These are phyloP conservation scores for Fremontodendron californicum DNA, from an alignment of 345 rosid genomes.

Conservation along the genomic window DNA sequence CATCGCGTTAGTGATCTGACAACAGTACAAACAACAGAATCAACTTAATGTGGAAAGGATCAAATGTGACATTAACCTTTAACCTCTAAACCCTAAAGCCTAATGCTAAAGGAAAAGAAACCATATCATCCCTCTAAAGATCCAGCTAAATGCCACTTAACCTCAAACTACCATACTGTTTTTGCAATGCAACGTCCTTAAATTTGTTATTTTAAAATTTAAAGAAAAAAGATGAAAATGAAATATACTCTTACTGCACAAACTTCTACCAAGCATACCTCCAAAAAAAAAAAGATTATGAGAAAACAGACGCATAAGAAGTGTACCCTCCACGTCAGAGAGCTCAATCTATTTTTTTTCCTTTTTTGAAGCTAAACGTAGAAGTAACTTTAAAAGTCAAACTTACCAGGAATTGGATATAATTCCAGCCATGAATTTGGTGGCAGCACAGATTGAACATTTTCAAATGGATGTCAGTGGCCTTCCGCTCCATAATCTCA, in stretches of 20 bases:
- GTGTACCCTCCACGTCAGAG: neutral
- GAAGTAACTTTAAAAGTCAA: slow-evolving; percentile 1
- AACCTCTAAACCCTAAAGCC: neutral
- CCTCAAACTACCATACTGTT: neutral
- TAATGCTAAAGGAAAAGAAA: neutral
- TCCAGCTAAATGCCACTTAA: neutral
- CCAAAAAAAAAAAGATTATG: neutral
- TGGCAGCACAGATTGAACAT: slow-evolving; percentile 90
- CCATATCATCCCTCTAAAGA: neutral
- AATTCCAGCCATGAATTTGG: slow-evolving; percentile 90
- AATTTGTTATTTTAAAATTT: neutral
- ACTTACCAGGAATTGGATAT: slow-evolving; percentile 86
- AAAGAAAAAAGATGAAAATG: neutral
- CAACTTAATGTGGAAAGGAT: neutral
- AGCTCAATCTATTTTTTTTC: neutral
- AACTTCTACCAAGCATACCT: no score
- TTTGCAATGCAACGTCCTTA: neutral
- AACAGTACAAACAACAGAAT: slow-evolving; percentile 17
- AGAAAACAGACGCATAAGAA: neutral
- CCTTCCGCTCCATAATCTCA: slow-evolving; percentile 88
- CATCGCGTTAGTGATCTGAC: slow-evolving; percentile 90
- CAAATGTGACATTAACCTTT: neutral
- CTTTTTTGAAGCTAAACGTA: slow-evolving; percentile 4
- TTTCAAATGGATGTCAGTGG: slow-evolving; percentile 96
- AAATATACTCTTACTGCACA: neutral